These are phyloP conservation scores for Lactarius vividus DNA, from an alignment of 768 basidiomycete species.

Conservation along the genomic window DNA sequence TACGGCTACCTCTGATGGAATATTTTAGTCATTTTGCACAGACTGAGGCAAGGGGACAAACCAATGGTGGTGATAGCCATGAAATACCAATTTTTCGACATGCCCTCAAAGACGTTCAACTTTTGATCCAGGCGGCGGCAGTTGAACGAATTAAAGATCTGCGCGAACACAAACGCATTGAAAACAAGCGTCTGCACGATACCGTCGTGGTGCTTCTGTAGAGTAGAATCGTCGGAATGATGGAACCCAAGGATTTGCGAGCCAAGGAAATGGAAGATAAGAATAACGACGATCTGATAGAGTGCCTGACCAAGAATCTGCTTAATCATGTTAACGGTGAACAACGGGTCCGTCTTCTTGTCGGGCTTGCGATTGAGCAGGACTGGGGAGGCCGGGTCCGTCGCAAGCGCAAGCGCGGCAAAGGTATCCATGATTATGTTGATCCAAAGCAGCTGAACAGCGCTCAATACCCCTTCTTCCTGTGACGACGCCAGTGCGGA, in stretches of 20 bases:
- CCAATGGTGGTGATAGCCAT: constrained; percentile 81
- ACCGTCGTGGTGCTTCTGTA: constrained; percentile 39
- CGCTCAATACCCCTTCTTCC: constrained; percentile 85
- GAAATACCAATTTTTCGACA: constrained; percentile 80
- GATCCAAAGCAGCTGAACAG: constrained; percentile 97
- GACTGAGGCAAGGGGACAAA: constrained; percentile 37
- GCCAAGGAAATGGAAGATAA: constrained; percentile 89
- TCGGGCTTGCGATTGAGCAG: constrained; percentile 91
- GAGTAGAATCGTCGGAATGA: constrained; percentile 32
- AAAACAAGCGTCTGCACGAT: constrained; percentile 86
- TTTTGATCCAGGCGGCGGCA: constrained; percentile 81
- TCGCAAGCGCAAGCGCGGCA: constrained; percentile 95
- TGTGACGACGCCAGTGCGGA: constrained; percentile 76
- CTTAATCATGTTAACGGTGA: constrained; percentile 94
- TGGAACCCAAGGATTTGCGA: constrained; percentile 62
- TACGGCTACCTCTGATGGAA: constrained; percentile 67
- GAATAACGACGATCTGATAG: constrained; percentile 80
- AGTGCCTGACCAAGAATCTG: constrained; percentile 88
- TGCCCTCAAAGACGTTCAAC: constrained; percentile 86
- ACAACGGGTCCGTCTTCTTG: constrained; percentile 82
- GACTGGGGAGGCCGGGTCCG: constrained; percentile 83
- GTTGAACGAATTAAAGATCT: constrained; percentile 95
- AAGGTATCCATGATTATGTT: constrained; percentile 99
- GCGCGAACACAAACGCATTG: constrained; percentile 97
- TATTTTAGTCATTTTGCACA: constrained; percentile 11